Base-by-base conservation (phyloP, 2,329 filamentous ascomycete species). In the Fusarium sp. region DNA sequence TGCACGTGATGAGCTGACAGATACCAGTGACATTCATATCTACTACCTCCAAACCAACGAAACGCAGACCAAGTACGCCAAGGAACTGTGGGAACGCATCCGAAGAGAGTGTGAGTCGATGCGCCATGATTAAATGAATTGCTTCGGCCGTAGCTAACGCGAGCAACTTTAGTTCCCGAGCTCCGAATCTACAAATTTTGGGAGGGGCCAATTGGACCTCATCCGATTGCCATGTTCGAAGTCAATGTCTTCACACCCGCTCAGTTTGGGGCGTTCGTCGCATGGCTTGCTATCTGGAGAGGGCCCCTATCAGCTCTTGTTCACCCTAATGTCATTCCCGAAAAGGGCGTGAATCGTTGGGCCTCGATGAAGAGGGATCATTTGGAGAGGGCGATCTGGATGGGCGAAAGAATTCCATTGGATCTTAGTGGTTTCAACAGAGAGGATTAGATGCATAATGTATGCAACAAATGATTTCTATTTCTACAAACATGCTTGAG, bases 201-300 rank as follows among this genome's bases (percentile, higher is more conserved):
- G 89, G 92, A 96, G 74, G 83, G 84, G 20, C 94, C 95, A 0
- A 82, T 98, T 35, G 95, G 95, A 0, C 95, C 95, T 1, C 95
- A 98, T 81, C 91, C 93, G 0, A 82, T 94, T 2, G 93, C 91
- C 59, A 98, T 97, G 94, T 98, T 98, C 78, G 95, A 98, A 83
- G 94, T 98, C 51, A 97, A 97, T 76, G 51, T 98, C 26, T 94
- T 96, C 81, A 94, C 92, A 0, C 95, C 95, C 0, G 91, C 90
- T 7, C 93, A 98, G 81, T 98, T 98, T 79, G 95, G 95, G 0
- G 95, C 95, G 0, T 97, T 98, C 78, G 84, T 98, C 44, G 88
- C 94, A 0, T 98, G 95, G 95, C 84, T 98, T 36, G 89, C 94
- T 36, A 90, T 98, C 65, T 92, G 95, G 82, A 88, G 95, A 10